Conservation (phyloP, 163 green algal species). For the Volvox carteri region DNA sequence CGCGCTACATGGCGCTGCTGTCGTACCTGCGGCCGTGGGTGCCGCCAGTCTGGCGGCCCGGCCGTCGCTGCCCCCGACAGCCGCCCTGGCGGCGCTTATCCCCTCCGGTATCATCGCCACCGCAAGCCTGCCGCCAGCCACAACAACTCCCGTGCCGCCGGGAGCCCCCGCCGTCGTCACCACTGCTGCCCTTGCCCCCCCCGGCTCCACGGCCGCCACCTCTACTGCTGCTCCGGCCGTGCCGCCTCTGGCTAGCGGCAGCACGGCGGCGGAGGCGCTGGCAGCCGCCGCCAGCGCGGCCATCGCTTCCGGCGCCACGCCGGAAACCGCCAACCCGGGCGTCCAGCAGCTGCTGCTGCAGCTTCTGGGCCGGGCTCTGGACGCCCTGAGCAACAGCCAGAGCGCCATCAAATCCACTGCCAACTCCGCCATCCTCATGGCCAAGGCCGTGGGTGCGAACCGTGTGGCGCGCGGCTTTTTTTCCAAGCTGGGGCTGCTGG, state of each 20-base stretch:
- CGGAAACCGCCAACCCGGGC: background rate
- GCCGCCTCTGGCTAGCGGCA: background rate
- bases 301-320: background rate
- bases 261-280: background rate
- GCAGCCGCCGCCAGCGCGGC: slow-evolving; percentile 16
- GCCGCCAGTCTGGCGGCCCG: background rate
- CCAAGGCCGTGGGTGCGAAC: slow-evolving; percentile 13
- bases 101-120: background rate
- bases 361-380: slow-evolving; percentile 15
- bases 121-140: background rate
- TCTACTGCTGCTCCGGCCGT: background rate
- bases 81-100: slow-evolving; percentile 22
- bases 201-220: background rate
- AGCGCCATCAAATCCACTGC: slow-evolving; percentile 37
- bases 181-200: too few relatives aligned
- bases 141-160: background rate
- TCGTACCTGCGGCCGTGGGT: background rate
- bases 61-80: background rate
- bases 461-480: slow-evolving; percentile 34
- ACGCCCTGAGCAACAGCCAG: slow-evolving; percentile 34
- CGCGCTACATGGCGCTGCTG: background rate
- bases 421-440: slow-evolving; percentile 33
- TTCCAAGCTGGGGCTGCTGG: slow-evolving; percentile 15
- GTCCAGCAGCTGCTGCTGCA: slow-evolving; percentile 25
- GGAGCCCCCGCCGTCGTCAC: background rate